Base-by-base conservation (phyloP, 306 rosid genomes). In the Inga leiocalycina region DNA sequence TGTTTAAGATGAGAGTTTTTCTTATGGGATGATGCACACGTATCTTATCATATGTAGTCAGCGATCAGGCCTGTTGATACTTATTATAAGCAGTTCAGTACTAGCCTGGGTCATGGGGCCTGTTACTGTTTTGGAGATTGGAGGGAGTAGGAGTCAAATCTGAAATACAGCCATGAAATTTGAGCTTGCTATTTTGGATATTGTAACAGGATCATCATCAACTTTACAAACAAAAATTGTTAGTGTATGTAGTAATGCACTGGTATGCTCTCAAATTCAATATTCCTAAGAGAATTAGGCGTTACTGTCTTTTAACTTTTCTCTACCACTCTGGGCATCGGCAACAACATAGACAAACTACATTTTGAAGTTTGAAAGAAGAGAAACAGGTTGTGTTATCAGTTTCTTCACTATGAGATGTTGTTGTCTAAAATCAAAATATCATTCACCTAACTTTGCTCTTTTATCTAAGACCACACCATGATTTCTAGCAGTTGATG, bases 91-190 rank as follows among this genome's bases (percentile, higher is more conserved):
- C 64, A 22, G 71, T 65, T 71, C 19, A 61, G 69, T 71, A 41
- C 34, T 54, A 73, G 77, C 11, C 13, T 70, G 57, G 16, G 61
- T 65, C 30, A 71, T 75, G 44, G 16, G 77, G 77, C n/a, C 73
- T 82, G 35, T 66, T 81, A 20, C 71, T 78, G 51, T 56, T 79
- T 56, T 74, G 69, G 86, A 75, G 48, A 66, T 49, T 70, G 84
- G 34, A 48, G 62, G n/a, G 19, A 20, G n/a, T 17, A 52, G 81
- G 71, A 51, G 51, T 68, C 4, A 73, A 65, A 56, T 56, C 70
- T 74, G 83, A 86, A 82, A 57, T 56, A 39, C 41, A 6, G 8
- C 68, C 19, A 39, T 61, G 24, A 61, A 54, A 56, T 65, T 81
- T 44, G 77, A 66, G 73, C 81, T 62, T 65, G 75, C 69, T 59